A percentile compares a stretch with the other conserved stretches of the same genome.
Evolutionary conservation across 305 asterid genomes (phyloP).

Genomic region (Fraxinus sp.): DNA sequence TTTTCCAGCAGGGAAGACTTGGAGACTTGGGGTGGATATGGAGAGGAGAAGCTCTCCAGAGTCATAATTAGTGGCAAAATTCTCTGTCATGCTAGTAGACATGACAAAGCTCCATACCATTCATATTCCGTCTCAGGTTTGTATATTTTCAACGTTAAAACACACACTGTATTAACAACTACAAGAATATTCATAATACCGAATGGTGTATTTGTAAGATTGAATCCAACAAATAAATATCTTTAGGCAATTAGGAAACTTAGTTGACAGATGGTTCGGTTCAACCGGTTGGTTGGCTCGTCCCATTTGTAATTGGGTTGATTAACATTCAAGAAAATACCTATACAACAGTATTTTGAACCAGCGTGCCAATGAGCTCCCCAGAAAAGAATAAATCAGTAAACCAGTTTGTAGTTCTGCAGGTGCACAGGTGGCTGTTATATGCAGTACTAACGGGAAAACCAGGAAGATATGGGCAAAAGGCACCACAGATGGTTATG

Average conservation of each 20-base stretch:
- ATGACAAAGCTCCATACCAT: conserved; percentile 20
- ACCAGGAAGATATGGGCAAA: conserved; percentile 49
- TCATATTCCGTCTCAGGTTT: conserved; percentile 58
- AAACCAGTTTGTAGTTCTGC: not conserved
- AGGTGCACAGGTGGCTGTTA: conserved; percentile 41
- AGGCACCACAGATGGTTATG: conserved; percentile 46
- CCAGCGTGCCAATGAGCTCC: not conserved
- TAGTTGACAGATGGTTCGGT: not conserved
- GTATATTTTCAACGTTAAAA: not conserved
- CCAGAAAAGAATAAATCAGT: not conserved
- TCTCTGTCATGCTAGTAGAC: conserved; percentile 41
- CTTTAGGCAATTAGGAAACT: not conserved
- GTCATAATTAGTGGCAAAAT: conserved; percentile 59
- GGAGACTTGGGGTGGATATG: conserved; percentile 72
- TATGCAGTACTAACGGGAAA: conserved; percentile 41
- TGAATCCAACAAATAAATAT: not conserved
- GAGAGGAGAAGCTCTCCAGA: conserved; percentile 84
- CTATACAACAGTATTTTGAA: not conserved
- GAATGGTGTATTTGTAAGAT: not conserved
- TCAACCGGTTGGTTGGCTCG: not conserved
- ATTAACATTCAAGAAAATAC: not conserved
- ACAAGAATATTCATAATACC: not conserved
- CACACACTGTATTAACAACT: not conserved
- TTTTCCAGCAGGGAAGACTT: conserved; percentile 47
- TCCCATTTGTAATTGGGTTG: not conserved